Evolutionary conservation across 169 alveolate genomes (phyloP).

Genomic region (Plasmodium gonderi): DNA sequence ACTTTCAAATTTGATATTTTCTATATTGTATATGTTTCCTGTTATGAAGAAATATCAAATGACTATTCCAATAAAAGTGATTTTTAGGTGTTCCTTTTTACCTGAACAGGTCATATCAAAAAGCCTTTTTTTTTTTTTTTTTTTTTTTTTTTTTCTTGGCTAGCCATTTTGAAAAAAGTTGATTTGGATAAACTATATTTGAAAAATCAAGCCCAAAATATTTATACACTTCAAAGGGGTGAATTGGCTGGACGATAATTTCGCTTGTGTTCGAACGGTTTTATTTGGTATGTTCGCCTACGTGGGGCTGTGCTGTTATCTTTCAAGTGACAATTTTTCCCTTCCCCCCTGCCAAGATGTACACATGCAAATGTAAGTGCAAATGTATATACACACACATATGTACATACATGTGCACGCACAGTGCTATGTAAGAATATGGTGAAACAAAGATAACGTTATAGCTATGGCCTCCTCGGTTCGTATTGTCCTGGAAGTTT

Average conservation of each 20-base stretch:
- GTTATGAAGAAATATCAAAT: too few species aligned
- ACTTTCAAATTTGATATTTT: slow-evolving; percentile 11
- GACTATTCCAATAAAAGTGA: too few species aligned
- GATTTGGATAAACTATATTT: too few species aligned
- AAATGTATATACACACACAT: neutral
- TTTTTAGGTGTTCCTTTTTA: neutral
- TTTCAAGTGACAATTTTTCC: too few species aligned
- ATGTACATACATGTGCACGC: neutral
- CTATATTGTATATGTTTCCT: too few species aligned
- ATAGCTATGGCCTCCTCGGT: slow-evolving; percentile 97
- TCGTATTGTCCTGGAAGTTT: slow-evolving; percentile 95
- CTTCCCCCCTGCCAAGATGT: too few species aligned
- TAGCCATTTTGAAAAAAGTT: neutral
- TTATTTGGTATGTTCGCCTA: too few species aligned
- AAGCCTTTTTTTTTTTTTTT: neutral
- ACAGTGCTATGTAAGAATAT: slow-evolving; percentile 7
- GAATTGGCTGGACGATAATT: too few species aligned
- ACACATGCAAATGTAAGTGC: neutral
- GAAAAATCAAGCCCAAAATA: too few species aligned
- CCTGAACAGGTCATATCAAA: neutral
- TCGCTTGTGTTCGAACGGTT: too few species aligned
- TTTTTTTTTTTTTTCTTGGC: neutral
- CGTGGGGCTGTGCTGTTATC: too few species aligned
- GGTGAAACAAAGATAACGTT: slow-evolving; percentile 81
- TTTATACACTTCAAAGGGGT: too few species aligned